Base-by-base conservation (phyloP, 768 basidiomycete species). In the Phanerodontia chrysosporium region DNA sequence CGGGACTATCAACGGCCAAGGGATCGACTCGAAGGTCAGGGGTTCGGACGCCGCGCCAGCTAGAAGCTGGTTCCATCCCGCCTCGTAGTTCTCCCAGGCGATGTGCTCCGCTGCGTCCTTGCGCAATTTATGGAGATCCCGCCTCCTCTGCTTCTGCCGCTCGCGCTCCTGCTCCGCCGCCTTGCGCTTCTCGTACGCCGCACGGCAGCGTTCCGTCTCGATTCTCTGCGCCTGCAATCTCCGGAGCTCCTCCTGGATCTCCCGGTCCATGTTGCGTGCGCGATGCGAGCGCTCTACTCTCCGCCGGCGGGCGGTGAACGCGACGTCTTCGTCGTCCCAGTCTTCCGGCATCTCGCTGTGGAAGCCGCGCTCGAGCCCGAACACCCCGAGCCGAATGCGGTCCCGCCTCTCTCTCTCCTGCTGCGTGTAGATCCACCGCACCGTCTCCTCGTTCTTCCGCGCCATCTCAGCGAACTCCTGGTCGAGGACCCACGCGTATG, bases 31-130 rank as follows among this genome's bases (percentile, higher is more conserved):
- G 75, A 92, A 91, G 0, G 73, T 72, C 46, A 91, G 74, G 22
- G 70, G 63, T 48, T 79, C 80, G 28, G 58, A 29, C 7, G 76
- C 22, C 39, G 49, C 49, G 14, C 46, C 45, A 8, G 72, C 66
- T 28, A 70, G 64, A 59, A 90, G 67, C 58, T 71, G 71, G n/a
- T 72, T 65, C 90, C 90, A 92, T 58, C 80, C 78, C 35, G 73
- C 70, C 70, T 92, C 88, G 72, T 92, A 89, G 51, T 64, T 70
- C 49, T 71, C 64, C 88, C 88, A 90, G 5, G 83, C 83, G 36
- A 84, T 78, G 7, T 76, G 59, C 18, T 81, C 74, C 35, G 73
- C 73, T 64, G 78, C 79, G 28, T 80, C 81, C 27, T 74, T 65
- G 52, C 70, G 76, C 16, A 66, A 72, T 32, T 81, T 76, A 65